These are phyloP conservation scores for Helicocarpus griseus DNA, from an alignment of 2,329 filamentous ascomycete species.

Conservation along the genomic window DNA sequence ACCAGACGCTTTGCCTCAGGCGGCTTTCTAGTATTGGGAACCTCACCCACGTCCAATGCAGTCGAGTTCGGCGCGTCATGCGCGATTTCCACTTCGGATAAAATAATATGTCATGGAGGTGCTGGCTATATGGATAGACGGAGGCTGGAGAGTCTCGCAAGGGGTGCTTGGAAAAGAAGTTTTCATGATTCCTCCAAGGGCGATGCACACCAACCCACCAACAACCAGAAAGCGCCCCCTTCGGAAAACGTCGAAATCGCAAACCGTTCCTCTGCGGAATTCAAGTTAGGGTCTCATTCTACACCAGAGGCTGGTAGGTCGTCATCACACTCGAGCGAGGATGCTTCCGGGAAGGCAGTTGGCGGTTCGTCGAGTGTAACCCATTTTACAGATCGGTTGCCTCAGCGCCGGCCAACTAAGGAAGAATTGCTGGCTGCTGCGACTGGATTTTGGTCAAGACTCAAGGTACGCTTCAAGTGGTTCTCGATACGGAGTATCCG, in stretches of 20 bases:
- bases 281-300: neutral
- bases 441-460: constrained; percentile 81
- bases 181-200: constrained; percentile 20
- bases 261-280: neutral
- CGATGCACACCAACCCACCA: neutral
- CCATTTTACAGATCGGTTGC: constrained; percentile 49
- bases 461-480: constrained; percentile 95
- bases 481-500: constrained; percentile 86
- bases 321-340: neutral
- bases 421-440: constrained; percentile 87
- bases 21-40: constrained; percentile 44
- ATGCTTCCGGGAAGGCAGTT: neutral
- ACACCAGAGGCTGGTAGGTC: neutral
- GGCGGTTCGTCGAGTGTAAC: constrained; percentile 17
- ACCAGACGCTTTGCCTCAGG: constrained; percentile 47
- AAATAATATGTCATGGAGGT: constrained; percentile 20
- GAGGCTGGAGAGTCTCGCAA: constrained; percentile 11
- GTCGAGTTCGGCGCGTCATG: constrained; percentile 26
- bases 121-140: constrained; percentile 14
- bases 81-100: constrained; percentile 20
- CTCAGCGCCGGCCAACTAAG: constrained; percentile 79
- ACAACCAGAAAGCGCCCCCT: neutral
- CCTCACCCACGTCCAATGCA: constrained; percentile 20
- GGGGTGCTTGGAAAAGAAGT: constrained; percentile 21
- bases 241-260: neutral